Percentiles rank a stretch among this genome's conserved stretches.
These are phyloP conservation scores for Xylogone sp. DNA, from an alignment of 2,329 filamentous ascomycete species.

Conservation along the genomic window DNA sequence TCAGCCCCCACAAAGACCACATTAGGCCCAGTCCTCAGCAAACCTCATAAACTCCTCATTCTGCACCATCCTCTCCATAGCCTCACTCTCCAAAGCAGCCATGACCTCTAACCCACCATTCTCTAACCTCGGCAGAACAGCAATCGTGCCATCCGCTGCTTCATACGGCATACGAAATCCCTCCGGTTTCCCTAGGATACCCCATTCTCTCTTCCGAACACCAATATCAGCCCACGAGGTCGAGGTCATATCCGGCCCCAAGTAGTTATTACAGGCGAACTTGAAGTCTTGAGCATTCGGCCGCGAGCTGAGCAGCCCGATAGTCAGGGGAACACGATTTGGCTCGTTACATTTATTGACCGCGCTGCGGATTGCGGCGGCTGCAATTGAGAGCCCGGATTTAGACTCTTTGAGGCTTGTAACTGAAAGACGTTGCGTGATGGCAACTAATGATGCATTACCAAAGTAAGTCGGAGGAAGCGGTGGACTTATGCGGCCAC, in stretches of 20 bases:
- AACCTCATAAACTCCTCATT: slow-evolving; percentile 9
- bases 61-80: slow-evolving; percentile 14
- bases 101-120: slow-evolving; percentile 13
- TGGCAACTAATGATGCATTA: slow-evolving; percentile 30
- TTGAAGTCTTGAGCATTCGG: slow-evolving; percentile 32
- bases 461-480: slow-evolving; percentile 44
- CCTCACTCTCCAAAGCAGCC: slow-evolving; percentile 8
- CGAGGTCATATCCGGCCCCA: slow-evolving; percentile 11
- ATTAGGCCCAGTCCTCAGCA: neutral
- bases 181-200: slow-evolving; percentile 9
- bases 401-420: slow-evolving; percentile 29
- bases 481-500: slow-evolving; percentile 32
- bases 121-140: slow-evolving; percentile 10
- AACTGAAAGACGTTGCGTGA: slow-evolving; percentile 8
- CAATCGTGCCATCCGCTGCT: slow-evolving; percentile 10
- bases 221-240: slow-evolving; percentile 11
- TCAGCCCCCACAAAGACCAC: no score
- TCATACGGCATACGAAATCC: slow-evolving; percentile 12
- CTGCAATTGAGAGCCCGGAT: slow-evolving; percentile 32
- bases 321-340: slow-evolving; percentile 32
- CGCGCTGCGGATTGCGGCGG: slow-evolving; percentile 29
- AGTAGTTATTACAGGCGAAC: slow-evolving; percentile 9
- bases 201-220: slow-evolving; percentile 10
- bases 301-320: slow-evolving; percentile 30
- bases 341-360: slow-evolving; percentile 34